These are phyloP conservation scores for Furcasterigmium sp. DNA, from an alignment of 2,329 filamentous ascomycete species.

Conservation along the genomic window DNA sequence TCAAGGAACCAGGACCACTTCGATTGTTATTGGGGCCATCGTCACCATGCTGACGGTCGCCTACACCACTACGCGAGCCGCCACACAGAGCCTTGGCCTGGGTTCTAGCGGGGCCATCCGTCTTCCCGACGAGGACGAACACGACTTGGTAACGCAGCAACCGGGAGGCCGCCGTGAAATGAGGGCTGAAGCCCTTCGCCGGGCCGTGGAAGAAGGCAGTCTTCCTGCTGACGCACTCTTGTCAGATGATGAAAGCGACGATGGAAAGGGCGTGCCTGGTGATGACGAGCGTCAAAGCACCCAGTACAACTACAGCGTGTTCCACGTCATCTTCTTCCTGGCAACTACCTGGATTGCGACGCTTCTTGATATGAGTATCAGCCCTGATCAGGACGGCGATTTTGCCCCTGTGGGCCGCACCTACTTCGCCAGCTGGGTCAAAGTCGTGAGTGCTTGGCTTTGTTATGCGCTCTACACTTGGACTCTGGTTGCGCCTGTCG, in stretches of 20 bases:
- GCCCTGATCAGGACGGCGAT: slow-evolving; percentile 60
- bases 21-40: slow-evolving; percentile 86
- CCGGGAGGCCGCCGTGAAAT: slow-evolving; percentile 78
- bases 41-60: slow-evolving; percentile 96
- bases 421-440: slow-evolving; percentile 98
- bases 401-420: slow-evolving; percentile 93
- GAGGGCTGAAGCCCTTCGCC: slow-evolving; percentile 84
- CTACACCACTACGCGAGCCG: slow-evolving; percentile 94
- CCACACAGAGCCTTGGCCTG: slow-evolving; percentile 80
- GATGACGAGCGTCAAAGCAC: slow-evolving; percentile 87
- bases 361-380: slow-evolving; percentile 67
- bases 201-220: slow-evolving; percentile 87
- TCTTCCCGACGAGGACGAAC: slow-evolving; percentile 69
- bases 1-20: slow-evolving; percentile 82
- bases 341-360: slow-evolving; percentile 96
- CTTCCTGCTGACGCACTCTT: slow-evolving; percentile 86
- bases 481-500: slow-evolving; percentile 82
- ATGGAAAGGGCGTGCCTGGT: slow-evolving; percentile 53
- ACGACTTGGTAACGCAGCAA: slow-evolving; percentile 83
- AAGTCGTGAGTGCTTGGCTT: slow-evolving; percentile 96
- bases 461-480: slow-evolving; percentile 93
- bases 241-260: slow-evolving; percentile 64
- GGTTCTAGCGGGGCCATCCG: slow-evolving; percentile 53
- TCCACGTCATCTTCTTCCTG: slow-evolving; percentile 97
- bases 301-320: slow-evolving; percentile 93